These are phyloP conservation scores for Scytalidium lignicola DNA, from an alignment of 2,329 filamentous ascomycete genomes.

Conservation along the genomic window DNA sequence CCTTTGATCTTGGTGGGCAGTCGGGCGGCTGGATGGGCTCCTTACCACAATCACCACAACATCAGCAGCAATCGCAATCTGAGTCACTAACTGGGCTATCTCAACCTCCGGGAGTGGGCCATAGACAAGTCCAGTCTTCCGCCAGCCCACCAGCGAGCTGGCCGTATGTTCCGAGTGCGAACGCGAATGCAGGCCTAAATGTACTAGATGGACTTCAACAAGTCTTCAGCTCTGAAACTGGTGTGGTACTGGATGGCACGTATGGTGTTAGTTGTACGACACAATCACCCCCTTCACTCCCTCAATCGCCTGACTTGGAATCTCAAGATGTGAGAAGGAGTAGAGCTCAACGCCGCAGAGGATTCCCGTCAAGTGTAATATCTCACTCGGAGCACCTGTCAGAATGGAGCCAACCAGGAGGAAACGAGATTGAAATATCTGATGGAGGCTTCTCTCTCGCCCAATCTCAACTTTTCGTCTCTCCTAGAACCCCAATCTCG, in stretches of 20 bases:
- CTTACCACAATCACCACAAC: no score
- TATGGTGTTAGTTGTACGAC: background rate
- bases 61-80: no score
- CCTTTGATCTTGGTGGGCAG: conserved; percentile 32
- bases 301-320: background rate
- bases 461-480: no score
- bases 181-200: background rate
- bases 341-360: background rate
- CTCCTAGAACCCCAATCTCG: no score
- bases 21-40: background rate
- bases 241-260: background rate
- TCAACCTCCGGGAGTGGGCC: no score
- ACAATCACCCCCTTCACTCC: background rate
- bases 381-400: background rate
- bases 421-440: no score
- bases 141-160: background rate
- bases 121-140: background rate
- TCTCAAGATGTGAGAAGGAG: background rate
- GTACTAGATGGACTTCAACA: background rate
- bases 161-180: background rate
- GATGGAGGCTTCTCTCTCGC: no score
- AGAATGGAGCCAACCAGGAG: background rate
- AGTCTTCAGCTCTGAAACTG: background rate
- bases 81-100: no score
- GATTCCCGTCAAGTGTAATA: background rate